phyloP scores from a whole-genome alignment of 73 alveolate genomes.

The Paraurostyla sp. region DNA sequence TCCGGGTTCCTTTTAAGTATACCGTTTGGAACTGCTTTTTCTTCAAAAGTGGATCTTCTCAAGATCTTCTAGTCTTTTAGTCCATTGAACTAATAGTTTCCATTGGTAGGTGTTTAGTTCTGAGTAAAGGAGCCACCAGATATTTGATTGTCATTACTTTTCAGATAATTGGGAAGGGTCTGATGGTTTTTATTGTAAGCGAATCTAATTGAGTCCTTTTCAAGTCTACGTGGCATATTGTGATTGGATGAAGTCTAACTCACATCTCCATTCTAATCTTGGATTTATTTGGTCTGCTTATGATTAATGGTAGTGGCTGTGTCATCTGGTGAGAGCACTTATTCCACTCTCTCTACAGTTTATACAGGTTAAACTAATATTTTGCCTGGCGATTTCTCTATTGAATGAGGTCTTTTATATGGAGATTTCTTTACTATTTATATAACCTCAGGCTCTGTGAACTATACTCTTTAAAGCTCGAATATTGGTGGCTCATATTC shows the following conservation, averaged over 20 bases:
- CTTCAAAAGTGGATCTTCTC: too few relatives aligned
- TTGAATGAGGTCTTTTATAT: neutral
- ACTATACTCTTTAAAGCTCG: too few relatives aligned
- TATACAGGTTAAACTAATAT: too few relatives aligned
- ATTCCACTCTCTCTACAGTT: neutral
- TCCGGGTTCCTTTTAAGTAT: too few relatives aligned
- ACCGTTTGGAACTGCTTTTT: too few relatives aligned
- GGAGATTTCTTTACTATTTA: slow-evolving; percentile 21
- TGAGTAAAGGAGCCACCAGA: neutral
- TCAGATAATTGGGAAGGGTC: neutral
- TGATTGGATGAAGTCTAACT: too few relatives aligned
- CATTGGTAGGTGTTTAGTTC: too few relatives aligned
- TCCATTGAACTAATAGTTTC: too few relatives aligned
- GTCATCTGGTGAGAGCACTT: neutral
- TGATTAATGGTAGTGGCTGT: neutral
- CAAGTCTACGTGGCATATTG: neutral
- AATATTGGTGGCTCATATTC: too few relatives aligned
- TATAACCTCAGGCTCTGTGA: neutral
- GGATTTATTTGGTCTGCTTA: neutral
- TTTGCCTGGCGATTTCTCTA: neutral
- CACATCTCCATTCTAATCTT: neutral
- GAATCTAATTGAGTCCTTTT: slow-evolving; percentile 1
- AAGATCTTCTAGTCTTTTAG: too few relatives aligned
- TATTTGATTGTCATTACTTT: neutral
- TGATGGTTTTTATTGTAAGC: neutral